Conservation (phyloP, 2,329 filamentous ascomycete genomes). For the Chaetomiaceae sp. region DNA sequence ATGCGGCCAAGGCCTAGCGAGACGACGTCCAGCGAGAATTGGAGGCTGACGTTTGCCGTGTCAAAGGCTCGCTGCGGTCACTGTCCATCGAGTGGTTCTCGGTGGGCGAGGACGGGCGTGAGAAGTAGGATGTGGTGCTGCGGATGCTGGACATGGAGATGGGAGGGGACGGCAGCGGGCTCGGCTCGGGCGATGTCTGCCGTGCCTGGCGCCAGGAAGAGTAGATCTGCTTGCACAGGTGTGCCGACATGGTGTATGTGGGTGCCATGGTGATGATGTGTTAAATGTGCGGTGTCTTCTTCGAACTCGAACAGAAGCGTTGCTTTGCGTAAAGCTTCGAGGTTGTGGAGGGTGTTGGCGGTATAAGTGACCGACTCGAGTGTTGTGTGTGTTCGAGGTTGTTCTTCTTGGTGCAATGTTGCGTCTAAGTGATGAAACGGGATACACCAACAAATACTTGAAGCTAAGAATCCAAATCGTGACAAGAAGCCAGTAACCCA, state of each 20-base stretch:
- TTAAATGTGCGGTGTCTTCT: too few species aligned
- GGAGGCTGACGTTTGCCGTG: conserved; percentile 5
- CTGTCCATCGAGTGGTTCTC: conserved; percentile 46
- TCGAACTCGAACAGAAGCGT: too few species aligned
- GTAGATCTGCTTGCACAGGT: conserved; percentile 57
- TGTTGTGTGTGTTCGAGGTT: not conserved
- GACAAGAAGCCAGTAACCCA: too few species aligned
- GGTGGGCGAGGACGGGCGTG: conserved; percentile 34
- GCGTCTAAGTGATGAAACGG: too few species aligned
- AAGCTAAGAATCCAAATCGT: not conserved
- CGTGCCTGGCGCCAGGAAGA: conserved; percentile 52
- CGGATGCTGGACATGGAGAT: conserved; percentile 16
- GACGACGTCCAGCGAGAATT: conserved; percentile 20
- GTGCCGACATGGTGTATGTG: conserved; percentile 57
- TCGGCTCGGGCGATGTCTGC: conserved; percentile 36
- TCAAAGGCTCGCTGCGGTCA: conserved; percentile 30
- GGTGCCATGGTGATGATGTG: conserved; percentile 45
- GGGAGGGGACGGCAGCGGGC: conserved; percentile 27
- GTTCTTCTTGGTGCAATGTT: too few species aligned
- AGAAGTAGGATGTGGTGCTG: conserved; percentile 29
- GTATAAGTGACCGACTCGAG: too few species aligned
- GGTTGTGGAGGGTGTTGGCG: too few species aligned
- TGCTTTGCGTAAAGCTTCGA: too few species aligned
- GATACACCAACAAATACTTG: too few species aligned
- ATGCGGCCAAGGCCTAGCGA: not conserved